A percentile compares a stretch with the other conserved stretches of the same genome.
These are phyloP conservation scores for Capsella bursapastoris DNA, from an alignment of 345 rosid species.

Conservation along the genomic window DNA sequence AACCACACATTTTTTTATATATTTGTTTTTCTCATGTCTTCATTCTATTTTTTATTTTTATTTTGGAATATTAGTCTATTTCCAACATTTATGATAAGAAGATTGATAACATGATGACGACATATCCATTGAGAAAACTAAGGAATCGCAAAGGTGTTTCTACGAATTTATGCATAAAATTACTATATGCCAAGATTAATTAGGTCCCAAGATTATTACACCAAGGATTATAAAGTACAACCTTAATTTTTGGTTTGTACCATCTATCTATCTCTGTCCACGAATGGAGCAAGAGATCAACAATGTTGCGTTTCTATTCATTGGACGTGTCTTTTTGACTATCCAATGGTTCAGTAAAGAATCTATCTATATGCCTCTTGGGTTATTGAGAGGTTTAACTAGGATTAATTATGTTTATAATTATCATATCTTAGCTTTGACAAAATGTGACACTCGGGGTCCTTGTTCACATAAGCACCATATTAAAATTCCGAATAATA, in stretches of 20 bases:
- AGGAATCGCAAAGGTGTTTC: not conserved
- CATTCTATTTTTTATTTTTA: not conserved
- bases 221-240: not conserved
- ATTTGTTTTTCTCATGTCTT: not conserved
- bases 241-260: not conserved
- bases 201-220: not conserved
- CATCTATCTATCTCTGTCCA: not conserved
- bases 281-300: not conserved
- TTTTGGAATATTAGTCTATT: too few species aligned
- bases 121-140: not conserved
- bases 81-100: too few species aligned
- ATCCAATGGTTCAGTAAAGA: slow-evolving; percentile 14
- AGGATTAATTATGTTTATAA: not conserved
- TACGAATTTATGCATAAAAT: not conserved
- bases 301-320: slow-evolving; percentile 1
- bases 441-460: not conserved
- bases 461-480: not conserved
- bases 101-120: not conserved
- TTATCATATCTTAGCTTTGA: slow-evolving; percentile 14
- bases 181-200: not conserved
- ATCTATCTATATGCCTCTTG: slow-evolving; percentile 10
- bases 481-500: not conserved
- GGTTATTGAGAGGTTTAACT: slow-evolving; percentile 17
- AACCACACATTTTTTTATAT: not conserved
- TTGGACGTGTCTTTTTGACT: not conserved